These are phyloP conservation scores for Pugionium cornutum DNA, from an alignment of 345 rosid species.

Conservation along the genomic window DNA sequence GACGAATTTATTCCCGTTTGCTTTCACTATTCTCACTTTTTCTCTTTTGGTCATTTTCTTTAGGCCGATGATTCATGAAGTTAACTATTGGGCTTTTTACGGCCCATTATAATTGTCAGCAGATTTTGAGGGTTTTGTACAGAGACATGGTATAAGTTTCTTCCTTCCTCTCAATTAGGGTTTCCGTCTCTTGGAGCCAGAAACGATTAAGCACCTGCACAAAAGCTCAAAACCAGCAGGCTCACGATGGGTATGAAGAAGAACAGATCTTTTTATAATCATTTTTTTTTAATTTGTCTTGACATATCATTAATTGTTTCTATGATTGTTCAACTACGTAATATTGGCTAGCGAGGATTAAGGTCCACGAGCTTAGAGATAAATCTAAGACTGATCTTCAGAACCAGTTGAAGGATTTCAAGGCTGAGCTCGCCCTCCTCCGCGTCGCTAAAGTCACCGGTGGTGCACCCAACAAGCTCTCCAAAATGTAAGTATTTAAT, in stretches of 20 bases:
- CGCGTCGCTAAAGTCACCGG: conserved; percentile 71
- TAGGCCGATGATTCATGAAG: background rate
- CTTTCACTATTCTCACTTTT: conserved; percentile 26
- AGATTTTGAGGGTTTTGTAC: background rate
- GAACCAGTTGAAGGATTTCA: conserved; percentile 33
- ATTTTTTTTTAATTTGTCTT: too few species aligned
- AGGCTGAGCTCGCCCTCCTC: conserved; percentile 55
- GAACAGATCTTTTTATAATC: background rate
- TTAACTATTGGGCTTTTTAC: conserved; percentile 12
- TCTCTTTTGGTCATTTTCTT: background rate
- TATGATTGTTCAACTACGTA: background rate
- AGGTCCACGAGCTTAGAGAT: conserved; percentile 61
- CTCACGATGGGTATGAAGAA: conserved; percentile 37
- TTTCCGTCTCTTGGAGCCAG: conserved; percentile 22
- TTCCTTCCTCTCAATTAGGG: conserved; percentile 21
- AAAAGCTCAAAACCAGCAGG: background rate
- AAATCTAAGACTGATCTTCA: conserved; percentile 52
- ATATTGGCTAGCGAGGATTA: conserved; percentile 46
- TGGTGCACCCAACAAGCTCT: conserved; percentile 70
- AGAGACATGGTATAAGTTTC: conserved; percentile 7
- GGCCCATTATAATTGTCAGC: conserved; percentile 16
- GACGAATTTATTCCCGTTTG: conserved; percentile 34
- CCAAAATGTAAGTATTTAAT: conserved; percentile 48
- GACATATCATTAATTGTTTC: too few species aligned
- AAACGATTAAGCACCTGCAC: conserved; percentile 29